These are phyloP conservation scores for Tricholoma furcatifolium DNA, from an alignment of 768 basidiomycete species.

Conservation along the genomic window DNA sequence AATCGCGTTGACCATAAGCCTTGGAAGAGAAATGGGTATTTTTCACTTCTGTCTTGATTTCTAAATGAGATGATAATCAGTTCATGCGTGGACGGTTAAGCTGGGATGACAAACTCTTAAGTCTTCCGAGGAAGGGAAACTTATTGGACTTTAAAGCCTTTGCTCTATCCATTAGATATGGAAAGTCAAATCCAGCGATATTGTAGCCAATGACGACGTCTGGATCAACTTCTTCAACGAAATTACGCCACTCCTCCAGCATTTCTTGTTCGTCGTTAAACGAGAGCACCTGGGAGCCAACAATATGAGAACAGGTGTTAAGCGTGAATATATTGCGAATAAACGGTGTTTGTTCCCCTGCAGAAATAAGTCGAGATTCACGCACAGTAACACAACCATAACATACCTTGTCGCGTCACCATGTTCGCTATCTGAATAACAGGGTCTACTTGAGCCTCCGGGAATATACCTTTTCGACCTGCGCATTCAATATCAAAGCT, in stretches of 20 bases:
- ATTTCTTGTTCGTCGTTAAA: conserved; percentile 74
- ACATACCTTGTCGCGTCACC: conserved; percentile 94
- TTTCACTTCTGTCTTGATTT: conserved; percentile 74
- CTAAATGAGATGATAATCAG: conserved; percentile 36
- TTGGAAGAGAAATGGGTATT: conserved; percentile 98
- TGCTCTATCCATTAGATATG: conserved; percentile 92
- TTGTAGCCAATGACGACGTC: conserved; percentile 98
- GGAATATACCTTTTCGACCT: conserved; percentile 95
- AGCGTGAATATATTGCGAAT: conserved; percentile 96
- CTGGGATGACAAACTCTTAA: conserved; percentile 53
- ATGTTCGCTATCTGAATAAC: conserved; percentile 99
- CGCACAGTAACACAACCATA: neutral
- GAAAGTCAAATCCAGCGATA: conserved; percentile 91
- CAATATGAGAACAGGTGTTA: conserved; percentile 91
- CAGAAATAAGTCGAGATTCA: conserved; percentile 4
- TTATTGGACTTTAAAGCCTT: conserved; percentile 68
- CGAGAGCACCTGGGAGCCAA: conserved; percentile 93
- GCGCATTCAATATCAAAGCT: conserved; percentile 99
- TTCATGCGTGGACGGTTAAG: conserved; percentile 4
- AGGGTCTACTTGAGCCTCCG: conserved; percentile 86
- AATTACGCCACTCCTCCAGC: conserved; percentile 85
- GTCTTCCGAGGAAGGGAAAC: conserved; percentile 75
- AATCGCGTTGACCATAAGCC: conserved; percentile 95
- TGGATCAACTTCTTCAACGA: conserved; percentile 87
- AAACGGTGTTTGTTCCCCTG: conserved; percentile 91